Evolutionary conservation across 768 basidiomycete genomes (phyloP).

Genomic region (Pulveroboletus ravenelii): DNA sequence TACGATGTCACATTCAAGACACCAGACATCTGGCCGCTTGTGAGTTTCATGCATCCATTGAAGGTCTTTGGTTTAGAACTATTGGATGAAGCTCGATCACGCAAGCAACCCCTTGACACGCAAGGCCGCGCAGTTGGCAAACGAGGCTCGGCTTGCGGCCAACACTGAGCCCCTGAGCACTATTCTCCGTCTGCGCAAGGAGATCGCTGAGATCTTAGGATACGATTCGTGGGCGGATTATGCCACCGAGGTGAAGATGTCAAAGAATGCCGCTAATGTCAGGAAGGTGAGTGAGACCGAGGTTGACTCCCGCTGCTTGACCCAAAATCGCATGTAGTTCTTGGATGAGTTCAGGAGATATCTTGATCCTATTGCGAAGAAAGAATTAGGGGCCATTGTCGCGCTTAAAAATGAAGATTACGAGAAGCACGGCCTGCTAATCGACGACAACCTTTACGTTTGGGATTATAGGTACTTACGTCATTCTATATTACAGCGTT

Average conservation of each 20-base stretch:
- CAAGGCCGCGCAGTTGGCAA: constrained; percentile 54
- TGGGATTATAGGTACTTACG: constrained; percentile 76
- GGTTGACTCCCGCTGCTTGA: neutral
- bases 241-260: constrained; percentile 78
- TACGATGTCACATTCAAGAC: constrained; percentile 78
- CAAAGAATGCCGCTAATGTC: constrained; percentile 60
- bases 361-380: constrained; percentile 64
- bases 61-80: neutral
- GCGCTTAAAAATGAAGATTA: constrained; percentile 72
- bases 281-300: constrained; percentile 38
- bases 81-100: constrained; percentile 58
- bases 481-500: neutral
- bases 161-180: constrained; percentile 70
- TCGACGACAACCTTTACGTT: constrained; percentile 66
- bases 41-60: constrained; percentile 29
- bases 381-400: constrained; percentile 61
- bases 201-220: constrained; percentile 60
- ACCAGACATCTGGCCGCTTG: constrained; percentile 74
- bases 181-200: constrained; percentile 62
- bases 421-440: constrained; percentile 50
- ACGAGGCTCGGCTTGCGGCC: constrained; percentile 59
- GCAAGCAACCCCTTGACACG: constrained; percentile 68
- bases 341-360: constrained; percentile 67
- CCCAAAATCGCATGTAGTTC: constrained; percentile 43
- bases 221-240: constrained; percentile 83